These are phyloP conservation scores for Linnemannia exigua DNA, from an alignment of 192 early-diverging fungal genomes.

Conservation along the genomic window DNA sequence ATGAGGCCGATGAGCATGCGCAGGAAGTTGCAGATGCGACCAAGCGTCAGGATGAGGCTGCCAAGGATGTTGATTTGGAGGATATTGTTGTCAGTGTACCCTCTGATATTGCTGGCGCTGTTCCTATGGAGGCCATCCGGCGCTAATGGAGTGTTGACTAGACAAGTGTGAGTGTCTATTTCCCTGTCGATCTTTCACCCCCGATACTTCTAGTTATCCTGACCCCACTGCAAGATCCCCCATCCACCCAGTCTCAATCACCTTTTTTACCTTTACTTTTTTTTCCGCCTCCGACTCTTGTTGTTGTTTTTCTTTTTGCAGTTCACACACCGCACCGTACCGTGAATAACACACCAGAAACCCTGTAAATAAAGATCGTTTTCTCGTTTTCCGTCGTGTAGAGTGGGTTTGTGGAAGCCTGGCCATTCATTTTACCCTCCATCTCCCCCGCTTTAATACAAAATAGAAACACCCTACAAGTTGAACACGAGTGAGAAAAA, in stretches of 20 bases:
- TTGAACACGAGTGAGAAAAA: background rate
- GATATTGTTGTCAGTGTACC: constrained; percentile 55
- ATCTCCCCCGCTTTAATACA: background rate
- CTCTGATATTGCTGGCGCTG: constrained; percentile 1
- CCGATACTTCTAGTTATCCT: background rate
- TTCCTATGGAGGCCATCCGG: background rate
- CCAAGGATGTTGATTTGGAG: constrained; percentile 42
- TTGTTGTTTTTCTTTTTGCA: background rate
- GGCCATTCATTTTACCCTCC: background rate
- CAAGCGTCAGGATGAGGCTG: constrained; percentile 40
- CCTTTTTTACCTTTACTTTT: constrained; percentile 3
- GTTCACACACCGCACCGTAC: background rate
- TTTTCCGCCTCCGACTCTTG: background rate
- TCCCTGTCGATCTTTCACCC: too few relatives aligned
- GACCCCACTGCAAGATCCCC: background rate
- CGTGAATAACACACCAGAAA: background rate
- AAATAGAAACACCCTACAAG: background rate
- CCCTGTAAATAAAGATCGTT: constrained; percentile 9
- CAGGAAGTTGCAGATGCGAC: constrained; percentile 33
- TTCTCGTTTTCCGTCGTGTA: background rate
- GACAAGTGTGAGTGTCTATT: background rate
- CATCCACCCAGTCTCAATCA: too few relatives aligned
- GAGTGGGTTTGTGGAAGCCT: background rate
- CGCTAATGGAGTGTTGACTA: background rate
- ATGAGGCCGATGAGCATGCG: constrained; percentile 43